These are phyloP conservation scores for Aristolochia contorta DNA, from an alignment of 164 flowering plant genomes.

Conservation along the genomic window DNA sequence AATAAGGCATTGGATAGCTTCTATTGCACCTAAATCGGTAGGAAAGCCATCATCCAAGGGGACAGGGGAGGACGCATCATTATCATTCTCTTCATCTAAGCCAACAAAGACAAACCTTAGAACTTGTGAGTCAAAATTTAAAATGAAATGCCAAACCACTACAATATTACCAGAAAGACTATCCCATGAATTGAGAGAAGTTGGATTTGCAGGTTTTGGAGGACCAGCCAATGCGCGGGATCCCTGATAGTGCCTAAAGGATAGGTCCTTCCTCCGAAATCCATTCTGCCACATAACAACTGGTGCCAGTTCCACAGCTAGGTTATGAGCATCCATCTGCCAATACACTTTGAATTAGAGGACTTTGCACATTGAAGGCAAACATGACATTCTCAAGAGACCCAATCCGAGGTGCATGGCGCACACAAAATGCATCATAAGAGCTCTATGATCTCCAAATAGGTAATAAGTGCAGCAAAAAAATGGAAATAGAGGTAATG, in stretches of 20 bases:
- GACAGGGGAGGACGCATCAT: constrained; percentile 57
- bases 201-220: constrained; percentile 25
- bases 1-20: constrained; percentile 74
- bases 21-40: constrained; percentile 67
- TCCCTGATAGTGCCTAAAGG: constrained; percentile 38
- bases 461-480: too few relatives aligned
- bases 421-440: too few relatives aligned
- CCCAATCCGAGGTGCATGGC: too few relatives aligned
- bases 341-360: not conserved
- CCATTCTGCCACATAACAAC: constrained; percentile 75
- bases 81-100: constrained; percentile 51
- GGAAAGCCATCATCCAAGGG: constrained; percentile 75
- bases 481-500: too few relatives aligned
- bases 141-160: not conserved
- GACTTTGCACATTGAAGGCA: not conserved
- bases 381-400: too few relatives aligned
- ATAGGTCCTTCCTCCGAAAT: constrained; percentile 39
- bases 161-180: constrained; percentile 53
- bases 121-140: not conserved
- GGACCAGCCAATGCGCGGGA: constrained; percentile 19
- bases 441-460: too few relatives aligned
- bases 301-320: constrained; percentile 86
- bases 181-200: constrained; percentile 49
- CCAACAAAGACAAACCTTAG: not conserved
- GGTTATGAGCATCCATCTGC: constrained; percentile 84